phyloP scores from a whole-genome alignment of 345 rosid genomes.

The Bruguiera gymnorhiza region DNA sequence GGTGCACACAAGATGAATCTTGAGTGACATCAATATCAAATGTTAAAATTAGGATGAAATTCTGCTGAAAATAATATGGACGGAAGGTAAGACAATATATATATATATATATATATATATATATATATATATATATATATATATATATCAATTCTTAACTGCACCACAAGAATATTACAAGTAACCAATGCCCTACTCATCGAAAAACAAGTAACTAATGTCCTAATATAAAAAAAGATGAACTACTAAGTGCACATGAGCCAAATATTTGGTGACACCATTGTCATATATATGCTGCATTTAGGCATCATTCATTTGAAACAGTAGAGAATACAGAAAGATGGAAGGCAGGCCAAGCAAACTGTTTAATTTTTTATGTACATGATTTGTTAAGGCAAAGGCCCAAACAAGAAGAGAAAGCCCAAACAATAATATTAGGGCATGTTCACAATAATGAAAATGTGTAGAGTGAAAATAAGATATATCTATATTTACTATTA shows the following conservation, averaged over 20 bases:
- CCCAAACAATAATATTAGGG: slow-evolving; percentile 20
- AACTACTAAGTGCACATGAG: too few relatives aligned
- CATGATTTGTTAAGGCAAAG: slow-evolving; percentile 1
- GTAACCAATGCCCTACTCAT: too few relatives aligned
- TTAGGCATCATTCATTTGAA: background rate
- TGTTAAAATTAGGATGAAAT: background rate
- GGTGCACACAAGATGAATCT: slow-evolving; percentile 7
- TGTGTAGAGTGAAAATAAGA: slow-evolving; percentile 1
- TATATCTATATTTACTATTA: background rate
- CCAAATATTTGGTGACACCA: background rate
- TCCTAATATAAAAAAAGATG: too few relatives aligned
- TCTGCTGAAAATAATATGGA: too few relatives aligned
- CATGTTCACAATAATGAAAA: slow-evolving; percentile 3
- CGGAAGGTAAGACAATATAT: too few relatives aligned
- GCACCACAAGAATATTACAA: too few relatives aligned
- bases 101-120: too few relatives aligned
- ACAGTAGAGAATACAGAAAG: background rate
- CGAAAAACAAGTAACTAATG: too few relatives aligned
- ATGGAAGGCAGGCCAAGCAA: slow-evolving; percentile 1
- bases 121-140: too few relatives aligned
- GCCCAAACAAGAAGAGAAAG: slow-evolving; percentile 8
- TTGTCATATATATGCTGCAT: slow-evolving; percentile 16
- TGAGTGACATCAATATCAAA: background rate
- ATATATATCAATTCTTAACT: too few relatives aligned
- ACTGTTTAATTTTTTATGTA: slow-evolving; percentile 17